These are phyloP conservation scores for Suhomyces yuchorum DNA, from an alignment of 1,139 yeast genomes.

Conservation along the genomic window DNA sequence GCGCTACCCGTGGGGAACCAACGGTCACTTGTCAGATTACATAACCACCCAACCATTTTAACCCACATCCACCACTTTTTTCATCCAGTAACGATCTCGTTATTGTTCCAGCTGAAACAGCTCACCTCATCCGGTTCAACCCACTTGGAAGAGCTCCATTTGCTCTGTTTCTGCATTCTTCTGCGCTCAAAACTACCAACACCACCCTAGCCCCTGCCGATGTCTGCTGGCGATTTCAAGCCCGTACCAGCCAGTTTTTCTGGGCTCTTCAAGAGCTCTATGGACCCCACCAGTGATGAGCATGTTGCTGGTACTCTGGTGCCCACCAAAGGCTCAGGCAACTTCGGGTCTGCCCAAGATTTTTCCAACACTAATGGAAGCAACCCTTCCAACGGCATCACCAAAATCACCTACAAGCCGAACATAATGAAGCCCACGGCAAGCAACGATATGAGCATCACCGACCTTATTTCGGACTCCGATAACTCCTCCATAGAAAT, in stretches of 20 bases:
- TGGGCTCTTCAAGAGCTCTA: not conserved
- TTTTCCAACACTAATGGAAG: not conserved
- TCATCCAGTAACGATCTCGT: not conserved
- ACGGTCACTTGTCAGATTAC: constrained; percentile 9
- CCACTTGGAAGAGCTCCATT: not conserved
- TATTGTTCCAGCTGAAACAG: not conserved
- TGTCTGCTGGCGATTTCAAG: constrained; percentile 3
- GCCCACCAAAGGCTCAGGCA: not conserved
- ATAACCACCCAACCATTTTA: constrained; percentile 4
- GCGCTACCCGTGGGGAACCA: constrained; percentile 11
- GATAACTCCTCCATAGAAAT: constrained; percentile 40
- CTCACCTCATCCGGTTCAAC: not conserved
- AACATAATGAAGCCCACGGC: constrained; percentile 9
- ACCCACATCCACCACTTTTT: not conserved
- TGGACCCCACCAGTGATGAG: not conserved
- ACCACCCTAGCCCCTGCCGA: not conserved
- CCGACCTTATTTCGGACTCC: constrained; percentile 28
- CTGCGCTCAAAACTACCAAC: not conserved
- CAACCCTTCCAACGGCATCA: constrained; percentile 5
- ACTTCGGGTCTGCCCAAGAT: not conserved
- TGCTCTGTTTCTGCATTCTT: not conserved
- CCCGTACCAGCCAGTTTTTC: constrained; percentile 1
- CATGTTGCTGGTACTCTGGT: not conserved
- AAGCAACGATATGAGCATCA: constrained; percentile 13
- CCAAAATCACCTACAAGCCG: constrained; percentile 18